These are phyloP conservation scores for Blepharisma undulans DNA, from an alignment of 169 alveolate genomes.

Conservation along the genomic window DNA sequence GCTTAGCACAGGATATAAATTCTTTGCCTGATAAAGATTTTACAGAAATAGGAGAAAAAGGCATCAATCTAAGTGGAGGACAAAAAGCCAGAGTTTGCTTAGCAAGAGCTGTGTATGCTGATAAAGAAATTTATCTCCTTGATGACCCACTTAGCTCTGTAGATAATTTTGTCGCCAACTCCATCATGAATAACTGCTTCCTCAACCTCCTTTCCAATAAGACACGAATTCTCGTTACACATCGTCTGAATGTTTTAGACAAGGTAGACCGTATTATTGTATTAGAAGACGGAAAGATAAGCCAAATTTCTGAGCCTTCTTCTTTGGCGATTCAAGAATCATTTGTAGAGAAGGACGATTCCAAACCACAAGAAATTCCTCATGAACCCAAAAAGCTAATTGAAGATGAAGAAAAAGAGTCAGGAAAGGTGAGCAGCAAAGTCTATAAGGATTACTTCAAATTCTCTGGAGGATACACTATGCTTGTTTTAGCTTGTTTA, in stretches of 20 bases:
- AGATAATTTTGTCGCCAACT: slow-evolving; percentile 86
- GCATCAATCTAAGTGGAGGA: slow-evolving; percentile 91
- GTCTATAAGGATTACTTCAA: slow-evolving; percentile 4
- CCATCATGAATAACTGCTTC: slow-evolving; percentile 68
- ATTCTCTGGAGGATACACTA: background rate
- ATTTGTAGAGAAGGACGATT: background rate
- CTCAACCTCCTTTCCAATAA: slow-evolving; percentile 41
- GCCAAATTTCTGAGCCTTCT: background rate
- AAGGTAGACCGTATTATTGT: background rate
- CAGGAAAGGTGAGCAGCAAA: background rate
- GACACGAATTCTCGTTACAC: slow-evolving; percentile 57
- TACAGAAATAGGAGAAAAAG: slow-evolving; percentile 92
- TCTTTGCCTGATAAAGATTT: slow-evolving; percentile 88
- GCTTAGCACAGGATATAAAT: slow-evolving; percentile 74
- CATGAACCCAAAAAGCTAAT: background rate
- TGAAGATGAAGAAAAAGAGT: slow-evolving; percentile 12
- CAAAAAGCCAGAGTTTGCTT: slow-evolving; percentile 91
- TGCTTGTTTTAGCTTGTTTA: background rate
- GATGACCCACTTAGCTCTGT: slow-evolving; percentile 92
- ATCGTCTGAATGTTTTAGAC: background rate
- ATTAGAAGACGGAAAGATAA: slow-evolving; percentile 41
- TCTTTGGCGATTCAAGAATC: background rate
- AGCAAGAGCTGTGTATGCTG: slow-evolving; percentile 93
- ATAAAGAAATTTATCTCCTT: slow-evolving; percentile 66
- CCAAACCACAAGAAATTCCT: background rate